These are phyloP conservation scores for Hylodesmum podocarpum DNA, from an alignment of 306 rosid genomes.

Conservation along the genomic window DNA sequence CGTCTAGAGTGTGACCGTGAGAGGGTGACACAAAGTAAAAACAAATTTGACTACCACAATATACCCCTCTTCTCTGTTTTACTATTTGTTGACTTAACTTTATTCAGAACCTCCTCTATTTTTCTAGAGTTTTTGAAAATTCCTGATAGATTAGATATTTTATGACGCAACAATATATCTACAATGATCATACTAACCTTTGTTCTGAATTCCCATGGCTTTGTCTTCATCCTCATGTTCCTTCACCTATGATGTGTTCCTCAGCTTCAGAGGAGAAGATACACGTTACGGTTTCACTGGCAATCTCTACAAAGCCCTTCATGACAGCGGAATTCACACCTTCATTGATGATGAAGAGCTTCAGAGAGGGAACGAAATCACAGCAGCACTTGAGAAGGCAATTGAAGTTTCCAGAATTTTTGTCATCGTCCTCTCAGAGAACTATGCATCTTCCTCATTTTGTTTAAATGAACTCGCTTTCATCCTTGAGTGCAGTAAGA, in stretches of 20 bases:
- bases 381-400: not conserved
- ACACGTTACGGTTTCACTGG: not conserved
- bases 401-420: not conserved
- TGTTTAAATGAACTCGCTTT: not conserved
- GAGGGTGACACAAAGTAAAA: too few species aligned
- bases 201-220: too few species aligned
- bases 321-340: not conserved
- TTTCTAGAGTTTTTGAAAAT: not conserved
- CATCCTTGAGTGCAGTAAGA: not conserved
- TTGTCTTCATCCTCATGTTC: not conserved
- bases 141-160: not conserved
- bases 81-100: not conserved
- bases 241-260: not conserved
- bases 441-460: not conserved
- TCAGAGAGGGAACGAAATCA: not conserved
- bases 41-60: too few species aligned
- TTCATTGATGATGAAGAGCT: not conserved
- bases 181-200: too few species aligned
- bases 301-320: too few species aligned
- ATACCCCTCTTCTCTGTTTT: too few species aligned
- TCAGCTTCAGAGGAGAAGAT: not conserved
- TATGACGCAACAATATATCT: slow-evolving; percentile 1
- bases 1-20: too few species aligned
- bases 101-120: not conserved
- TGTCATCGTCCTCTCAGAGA: not conserved